Evolutionary conservation across 2,329 filamentous ascomycete genomes (phyloP), one percentile per base, ranked within the genome.

Genomic region (Graphium sp.): DNA sequence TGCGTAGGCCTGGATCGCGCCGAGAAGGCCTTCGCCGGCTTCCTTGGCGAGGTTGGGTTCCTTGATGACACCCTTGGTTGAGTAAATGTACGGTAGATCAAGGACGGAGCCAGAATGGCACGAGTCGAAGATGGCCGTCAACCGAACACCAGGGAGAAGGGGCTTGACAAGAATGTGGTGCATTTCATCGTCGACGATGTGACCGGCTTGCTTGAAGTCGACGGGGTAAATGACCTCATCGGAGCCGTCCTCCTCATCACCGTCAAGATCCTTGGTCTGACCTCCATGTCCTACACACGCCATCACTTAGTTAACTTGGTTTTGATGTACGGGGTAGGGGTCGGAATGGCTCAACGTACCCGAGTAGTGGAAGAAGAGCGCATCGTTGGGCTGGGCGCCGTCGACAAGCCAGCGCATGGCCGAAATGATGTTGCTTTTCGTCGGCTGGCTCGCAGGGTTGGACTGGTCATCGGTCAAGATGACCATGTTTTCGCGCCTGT

Each of bases 11-110:
- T 68, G 72, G 19, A 92, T 71, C 42, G 84, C 68, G 35, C 67
- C 66, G 34, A 84, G 59, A 35, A 84, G 56, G 30, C 78, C 78
- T 46, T 72, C 63, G 25, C 76, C 78, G 31, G 78, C 78, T 52
- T 84, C 78, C 56, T 81, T 82, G 49, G 76, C 77, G 45, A 83
- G 56, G 48, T 83, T 83, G 37, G 78, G 78, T 56, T 83, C 77
- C 53, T 84, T 84, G 53, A 83, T 67, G 22, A 81, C 62, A 47
- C 78, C 77, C 55, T 81, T 76, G 36, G 78, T 84, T 33, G 72
- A 79, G 64, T 84, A 84, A 34, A 83, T 65, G 54, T 83, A 84
- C 6, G 78, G 78, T 32, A 84, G 60, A 43, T 84, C 78, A 50
- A 84, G 61, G 22, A 74, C 75, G 4, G 78, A 81, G 22, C 78